Percentiles rank a stretch among this genome's conserved stretches.
Evolutionary conservation across 305 asterid genomes (phyloP).

Genomic region (Striga hermonthica): DNA sequence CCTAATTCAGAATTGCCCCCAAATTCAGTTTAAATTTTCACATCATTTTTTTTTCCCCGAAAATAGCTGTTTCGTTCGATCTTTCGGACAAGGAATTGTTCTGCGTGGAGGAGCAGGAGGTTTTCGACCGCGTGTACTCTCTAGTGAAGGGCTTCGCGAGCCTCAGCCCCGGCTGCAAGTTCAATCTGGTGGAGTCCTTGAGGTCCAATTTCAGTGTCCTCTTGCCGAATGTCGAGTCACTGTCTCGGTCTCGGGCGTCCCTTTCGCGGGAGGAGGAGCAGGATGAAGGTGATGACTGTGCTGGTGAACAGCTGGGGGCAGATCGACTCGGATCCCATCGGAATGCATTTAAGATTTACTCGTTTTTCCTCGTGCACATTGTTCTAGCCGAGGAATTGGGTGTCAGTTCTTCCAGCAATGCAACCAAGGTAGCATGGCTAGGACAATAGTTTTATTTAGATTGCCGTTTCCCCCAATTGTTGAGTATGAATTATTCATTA

Average conservation of each 20-base stretch:
- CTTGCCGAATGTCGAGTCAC: constrained; percentile 76
- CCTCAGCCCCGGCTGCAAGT: constrained; percentile 58
- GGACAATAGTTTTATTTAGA: background rate
- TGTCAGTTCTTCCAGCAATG: constrained; percentile 38
- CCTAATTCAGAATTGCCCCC: constrained; percentile 6
- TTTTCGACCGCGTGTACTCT: constrained; percentile 80
- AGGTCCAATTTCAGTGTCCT: constrained; percentile 88
- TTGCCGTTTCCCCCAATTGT: too few relatives aligned
- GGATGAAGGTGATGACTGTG: constrained; percentile 39
- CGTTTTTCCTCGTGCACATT: constrained; percentile 74
- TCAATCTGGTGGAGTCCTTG: constrained; percentile 74
- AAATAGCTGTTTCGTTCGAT: constrained; percentile 73
- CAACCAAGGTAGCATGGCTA: constrained; percentile 45
- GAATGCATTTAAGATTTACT: constrained; percentile 83
- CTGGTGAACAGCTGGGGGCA: constrained; percentile 37
- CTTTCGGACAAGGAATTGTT: constrained; percentile 82
- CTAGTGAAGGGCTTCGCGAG: constrained; percentile 66
- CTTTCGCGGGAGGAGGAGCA: constrained; percentile 36
- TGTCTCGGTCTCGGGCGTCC: constrained; percentile 43
- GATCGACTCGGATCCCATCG: constrained; percentile 74
- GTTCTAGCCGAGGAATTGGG: constrained; percentile 63
- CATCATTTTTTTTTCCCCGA: background rate
- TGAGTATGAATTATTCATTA: too few relatives aligned
- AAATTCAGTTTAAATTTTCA: background rate
- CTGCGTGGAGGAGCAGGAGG: constrained; percentile 83